Evolutionary conservation across 1,284 basidiomycete species (phyloP), one percentile per base, ranked within the genome.

Genomic region (Neotropicomus parvogracilis): DNA sequence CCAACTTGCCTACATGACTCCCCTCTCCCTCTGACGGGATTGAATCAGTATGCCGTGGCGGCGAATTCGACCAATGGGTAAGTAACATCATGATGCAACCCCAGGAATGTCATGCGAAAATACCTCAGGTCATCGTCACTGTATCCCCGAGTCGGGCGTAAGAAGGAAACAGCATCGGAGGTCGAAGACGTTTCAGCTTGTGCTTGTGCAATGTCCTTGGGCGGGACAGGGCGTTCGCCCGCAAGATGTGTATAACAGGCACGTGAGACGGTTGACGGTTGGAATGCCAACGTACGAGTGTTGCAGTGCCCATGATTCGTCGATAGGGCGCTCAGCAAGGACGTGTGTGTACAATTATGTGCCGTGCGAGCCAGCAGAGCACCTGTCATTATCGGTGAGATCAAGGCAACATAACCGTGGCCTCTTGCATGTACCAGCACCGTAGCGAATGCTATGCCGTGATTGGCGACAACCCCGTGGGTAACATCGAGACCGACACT

Each of bases 121-220:
- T 16, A 29, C 20, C 16, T 13, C 21, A 26, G 35, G 32, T 21
- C 37, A 34, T 11, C 29, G 33, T 39, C 40, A 39, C 37, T 31
- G 16, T 5, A 24, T 24, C 24, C 24, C 24, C 24, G 16, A n/a
- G n/a, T n/a, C n/a, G n/a, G 42, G 57, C 49, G 44, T 62, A 59
- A 50, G 33, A 12, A 9, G 17, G 26, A 26, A 39, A 40, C 44
- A 34, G 32, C 39, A 44, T 34, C 20, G 29, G 35, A 33, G 24
- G 46, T 16, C 14, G 28, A 32, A 31, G 26, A 26, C n/a, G n/a
- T 28, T 19, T 42, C 19, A 24, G 20, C 29, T n/a, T n/a, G n/a
- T n/a, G n/a, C n/a, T n/a, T n/a, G n/a, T n/a, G n/a, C n/a, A n/a
- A n/a, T n/a, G n/a, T n/a, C n/a, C n/a, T n/a, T 24, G 31, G 37